Conservation (phyloP, 352 stramenopile genomes). For the Phytophthora quininea region DNA sequence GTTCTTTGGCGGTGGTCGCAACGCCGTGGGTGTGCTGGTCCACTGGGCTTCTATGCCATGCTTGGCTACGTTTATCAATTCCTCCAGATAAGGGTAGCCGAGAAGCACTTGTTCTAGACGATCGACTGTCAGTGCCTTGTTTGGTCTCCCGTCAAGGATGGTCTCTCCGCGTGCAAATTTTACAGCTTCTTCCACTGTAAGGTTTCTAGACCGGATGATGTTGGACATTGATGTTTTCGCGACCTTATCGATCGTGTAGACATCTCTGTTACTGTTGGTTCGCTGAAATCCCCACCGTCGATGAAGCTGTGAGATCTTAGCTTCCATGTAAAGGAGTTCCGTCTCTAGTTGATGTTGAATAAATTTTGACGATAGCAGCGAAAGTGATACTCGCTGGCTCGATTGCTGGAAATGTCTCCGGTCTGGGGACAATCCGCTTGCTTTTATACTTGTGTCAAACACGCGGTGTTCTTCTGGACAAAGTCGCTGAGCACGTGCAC, state of each 20-base stretch:
- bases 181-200: background rate
- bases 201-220: background rate
- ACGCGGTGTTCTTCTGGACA: slow-evolving; percentile 65
- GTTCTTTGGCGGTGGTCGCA: background rate
- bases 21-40: background rate
- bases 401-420: no score
- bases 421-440: no score
- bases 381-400: background rate
- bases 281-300: no score
- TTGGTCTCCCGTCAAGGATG: background rate
- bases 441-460: no score
- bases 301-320: background rate
- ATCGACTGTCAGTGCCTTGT: background rate
- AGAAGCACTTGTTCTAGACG: background rate
- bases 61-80: background rate
- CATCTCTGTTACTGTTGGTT: background rate
- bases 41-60: background rate
- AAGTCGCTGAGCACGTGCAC: no score
- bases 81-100: background rate
- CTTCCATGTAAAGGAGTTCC: background rate
- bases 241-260: background rate
- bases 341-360: background rate
- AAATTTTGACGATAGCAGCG: background rate
- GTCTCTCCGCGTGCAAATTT: background rate
- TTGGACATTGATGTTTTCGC: background rate